Evolutionary conservation across 164 flowering plant species (phyloP).

Genomic region (Berberis vulgaris): DNA sequence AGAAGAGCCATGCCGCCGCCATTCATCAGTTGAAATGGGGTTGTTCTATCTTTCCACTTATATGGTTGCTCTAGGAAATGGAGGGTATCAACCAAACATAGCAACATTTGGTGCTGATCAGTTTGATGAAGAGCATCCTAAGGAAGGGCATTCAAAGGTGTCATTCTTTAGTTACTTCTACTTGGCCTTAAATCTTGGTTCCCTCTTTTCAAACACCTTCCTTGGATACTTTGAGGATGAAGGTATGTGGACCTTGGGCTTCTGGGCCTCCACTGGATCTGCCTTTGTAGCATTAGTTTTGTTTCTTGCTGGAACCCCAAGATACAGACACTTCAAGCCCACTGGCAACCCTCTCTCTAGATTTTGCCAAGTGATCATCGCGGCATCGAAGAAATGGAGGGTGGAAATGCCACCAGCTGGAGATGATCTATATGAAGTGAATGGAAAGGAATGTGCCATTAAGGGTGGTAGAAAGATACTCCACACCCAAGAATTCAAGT

Average conservation of each 20-base stretch:
- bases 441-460: slow-evolving; percentile 29
- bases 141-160: slow-evolving; percentile 59
- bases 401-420: slow-evolving; percentile 27
- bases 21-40: slow-evolving; percentile 41
- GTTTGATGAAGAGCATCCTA: slow-evolving; percentile 65
- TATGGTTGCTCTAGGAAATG: slow-evolving; percentile 76
- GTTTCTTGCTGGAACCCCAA: slow-evolving; percentile 61
- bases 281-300: slow-evolving; percentile 58
- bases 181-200: slow-evolving; percentile 79
- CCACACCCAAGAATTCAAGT: slow-evolving; percentile 81
- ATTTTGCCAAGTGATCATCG: slow-evolving; percentile 59
- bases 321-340: slow-evolving; percentile 73
- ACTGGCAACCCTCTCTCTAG: slow-evolving; percentile 79
- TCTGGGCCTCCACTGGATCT: slow-evolving; percentile 69
- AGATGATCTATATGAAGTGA: slow-evolving; percentile 38
- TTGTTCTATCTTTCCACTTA: slow-evolving; percentile 71
- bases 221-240: slow-evolving; percentile 74
- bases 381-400: slow-evolving; percentile 63
- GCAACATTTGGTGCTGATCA: slow-evolving; percentile 98
- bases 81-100: slow-evolving; percentile 92
- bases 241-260: slow-evolving; percentile 85
- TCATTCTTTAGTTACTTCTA: slow-evolving; percentile 94
- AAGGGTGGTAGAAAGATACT: slow-evolving; percentile 49
- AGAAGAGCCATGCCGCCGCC: slow-evolving; percentile 34
- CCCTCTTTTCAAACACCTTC: slow-evolving; percentile 79